phyloP scores from a whole-genome alignment of 2,329 filamentous ascomycete genomes.

The Sarocladium strictum region DNA sequence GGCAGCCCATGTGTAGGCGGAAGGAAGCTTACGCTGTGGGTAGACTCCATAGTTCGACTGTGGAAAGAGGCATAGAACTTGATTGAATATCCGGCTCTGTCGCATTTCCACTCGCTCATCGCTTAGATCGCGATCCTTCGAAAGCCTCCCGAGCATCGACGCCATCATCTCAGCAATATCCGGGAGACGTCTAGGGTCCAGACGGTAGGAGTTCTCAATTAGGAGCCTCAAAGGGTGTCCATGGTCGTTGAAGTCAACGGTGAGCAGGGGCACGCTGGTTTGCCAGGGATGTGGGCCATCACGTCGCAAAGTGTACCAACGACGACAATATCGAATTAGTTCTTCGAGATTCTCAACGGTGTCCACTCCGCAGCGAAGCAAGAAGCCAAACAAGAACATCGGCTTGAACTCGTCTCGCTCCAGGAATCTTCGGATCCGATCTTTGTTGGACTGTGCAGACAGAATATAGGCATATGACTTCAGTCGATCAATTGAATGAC shows the following conservation, averaged over 20 bases:
- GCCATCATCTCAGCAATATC: background rate
- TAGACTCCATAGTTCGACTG: background rate
- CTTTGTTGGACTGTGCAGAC: background rate
- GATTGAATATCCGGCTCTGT: background rate
- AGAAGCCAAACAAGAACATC: constrained; percentile 9
- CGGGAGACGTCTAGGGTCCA: background rate
- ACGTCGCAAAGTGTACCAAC: constrained; percentile 14
- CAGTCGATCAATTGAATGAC: background rate
- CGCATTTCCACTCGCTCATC: background rate
- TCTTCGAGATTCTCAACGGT: constrained; percentile 13
- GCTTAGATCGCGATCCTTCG: background rate
- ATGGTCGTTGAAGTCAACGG: background rate
- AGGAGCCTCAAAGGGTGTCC: background rate
- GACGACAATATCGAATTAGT: constrained; percentile 21
- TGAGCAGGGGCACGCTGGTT: background rate
- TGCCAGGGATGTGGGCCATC: background rate
- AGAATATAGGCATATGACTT: constrained; percentile 7
- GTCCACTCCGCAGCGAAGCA: constrained; percentile 1
- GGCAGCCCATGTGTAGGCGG: constrained; percentile 45
- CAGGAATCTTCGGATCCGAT: constrained; percentile 8
- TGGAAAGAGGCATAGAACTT: background rate
- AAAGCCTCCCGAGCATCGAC: background rate
- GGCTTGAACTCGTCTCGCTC: constrained; percentile 4
- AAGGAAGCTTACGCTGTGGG: constrained; percentile 15
- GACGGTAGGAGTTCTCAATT: background rate